These are phyloP conservation scores for Mycena epipterygia DNA, from an alignment of 768 basidiomycete species.

Conservation along the genomic window DNA sequence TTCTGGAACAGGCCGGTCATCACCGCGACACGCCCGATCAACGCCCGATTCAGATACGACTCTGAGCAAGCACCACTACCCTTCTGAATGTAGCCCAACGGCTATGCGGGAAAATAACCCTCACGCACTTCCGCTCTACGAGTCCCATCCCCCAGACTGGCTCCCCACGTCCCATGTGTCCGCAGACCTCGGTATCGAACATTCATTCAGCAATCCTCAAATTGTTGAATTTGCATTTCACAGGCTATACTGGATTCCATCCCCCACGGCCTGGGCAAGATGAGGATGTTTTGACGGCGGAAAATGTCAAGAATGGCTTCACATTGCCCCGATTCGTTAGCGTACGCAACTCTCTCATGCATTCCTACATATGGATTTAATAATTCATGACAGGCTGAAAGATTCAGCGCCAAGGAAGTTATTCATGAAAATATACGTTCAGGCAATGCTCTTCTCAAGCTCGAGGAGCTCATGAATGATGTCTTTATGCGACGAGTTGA, in stretches of 20 bases:
- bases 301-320: conserved; percentile 78
- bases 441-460: conserved; percentile 64
- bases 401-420: conserved; percentile 69
- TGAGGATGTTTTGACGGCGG: conserved; percentile 78
- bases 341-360: conserved; percentile 55
- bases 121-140: conserved; percentile 64
- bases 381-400: conserved; percentile 63
- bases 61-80: no score
- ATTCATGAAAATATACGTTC: conserved; percentile 66
- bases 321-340: conserved; percentile 65
- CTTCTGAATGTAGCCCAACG: not conserved
- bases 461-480: conserved; percentile 84
- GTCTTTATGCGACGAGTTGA: conserved; percentile 77
- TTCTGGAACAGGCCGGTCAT: no score
- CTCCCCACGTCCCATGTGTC: conserved; percentile 74
- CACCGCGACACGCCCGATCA: no score
- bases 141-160: conserved; percentile 80
- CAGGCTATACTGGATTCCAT: conserved; percentile 83
- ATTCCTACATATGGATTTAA: not conserved
- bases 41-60: no score
- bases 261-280: conserved; percentile 83
- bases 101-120: conserved; percentile 24
- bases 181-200: conserved; percentile 76
- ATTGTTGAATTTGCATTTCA: not conserved
- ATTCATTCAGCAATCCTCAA: not conserved